A percentile compares a stretch with the other conserved stretches of the same genome.
These are phyloP conservation scores for Mortierella sp. DNA, from an alignment of 371 early-diverging fungal genomes.

Conservation along the genomic window DNA sequence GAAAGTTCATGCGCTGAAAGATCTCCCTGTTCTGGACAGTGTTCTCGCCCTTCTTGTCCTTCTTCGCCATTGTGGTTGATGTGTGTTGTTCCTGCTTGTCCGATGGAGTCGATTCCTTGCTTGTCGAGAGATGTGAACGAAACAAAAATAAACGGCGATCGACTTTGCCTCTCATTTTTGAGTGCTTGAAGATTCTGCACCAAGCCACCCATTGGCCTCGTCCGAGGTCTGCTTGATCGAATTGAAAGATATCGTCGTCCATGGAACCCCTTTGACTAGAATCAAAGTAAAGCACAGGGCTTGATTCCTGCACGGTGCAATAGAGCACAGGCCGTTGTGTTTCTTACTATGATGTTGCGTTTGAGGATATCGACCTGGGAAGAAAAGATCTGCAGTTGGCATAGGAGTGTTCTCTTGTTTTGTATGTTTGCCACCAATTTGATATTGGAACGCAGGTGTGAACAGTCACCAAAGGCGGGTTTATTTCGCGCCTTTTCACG, in stretches of 20 bases:
- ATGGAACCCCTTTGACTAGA: too few relatives aligned
- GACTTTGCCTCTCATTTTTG: neutral
- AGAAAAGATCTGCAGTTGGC: too few relatives aligned
- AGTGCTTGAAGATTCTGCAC: neutral
- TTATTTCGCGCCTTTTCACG: too few relatives aligned
- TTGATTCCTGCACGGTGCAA: neutral
- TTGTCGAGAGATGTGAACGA: neutral
- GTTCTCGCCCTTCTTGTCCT: conserved; percentile 53
- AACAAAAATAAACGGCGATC: neutral
- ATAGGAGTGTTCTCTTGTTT: neutral
- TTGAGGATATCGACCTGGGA: neutral
- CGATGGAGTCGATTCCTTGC: neutral
- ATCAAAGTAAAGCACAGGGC: too few relatives aligned
- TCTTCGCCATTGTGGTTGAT: conserved; percentile 46
- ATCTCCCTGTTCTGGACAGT: conserved; percentile 46
- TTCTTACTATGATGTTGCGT: neutral
- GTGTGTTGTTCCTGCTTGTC: neutral
- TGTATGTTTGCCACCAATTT: neutral
- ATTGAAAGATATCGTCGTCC: too few relatives aligned
- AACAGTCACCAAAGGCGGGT: neutral
- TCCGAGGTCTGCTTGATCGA: too few relatives aligned
- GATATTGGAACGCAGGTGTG: neutral
- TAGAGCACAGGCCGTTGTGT: neutral
- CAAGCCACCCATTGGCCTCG: neutral
- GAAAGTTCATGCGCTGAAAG: conserved; percentile 56